Conservation (phyloP, 1,284 basidiomycete genomes). For the Athelia psychrophila region DNA sequence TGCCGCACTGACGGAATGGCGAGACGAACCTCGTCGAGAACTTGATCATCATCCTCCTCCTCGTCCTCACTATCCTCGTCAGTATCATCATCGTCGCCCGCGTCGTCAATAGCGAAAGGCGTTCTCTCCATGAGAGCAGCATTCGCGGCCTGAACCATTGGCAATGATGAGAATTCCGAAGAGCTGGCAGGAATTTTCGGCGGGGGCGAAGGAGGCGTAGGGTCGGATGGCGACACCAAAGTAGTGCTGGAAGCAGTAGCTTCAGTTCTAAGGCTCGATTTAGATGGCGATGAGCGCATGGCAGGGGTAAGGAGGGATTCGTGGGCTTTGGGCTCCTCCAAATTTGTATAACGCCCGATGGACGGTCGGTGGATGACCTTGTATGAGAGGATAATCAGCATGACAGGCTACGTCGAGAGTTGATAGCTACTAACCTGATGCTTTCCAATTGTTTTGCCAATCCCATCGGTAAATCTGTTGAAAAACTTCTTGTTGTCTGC, state of each 20-base stretch:
- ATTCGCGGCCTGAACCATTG: slow-evolving; percentile 75
- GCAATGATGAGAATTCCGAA: slow-evolving; percentile 49
- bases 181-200: slow-evolving; percentile 25
- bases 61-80: slow-evolving; percentile 65
- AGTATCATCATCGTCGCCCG: slow-evolving; percentile 77
- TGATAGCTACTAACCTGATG: slow-evolving; percentile 59
- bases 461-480: slow-evolving; percentile 86
- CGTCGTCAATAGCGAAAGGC: slow-evolving; percentile 92
- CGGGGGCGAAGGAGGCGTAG: slow-evolving; percentile 35
- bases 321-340: slow-evolving; percentile 85
- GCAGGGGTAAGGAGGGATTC: slow-evolving; percentile 79
- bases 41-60: slow-evolving; percentile 60
- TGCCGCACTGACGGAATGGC: neutral
- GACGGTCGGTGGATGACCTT: slow-evolving; percentile 77
- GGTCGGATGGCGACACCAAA: slow-evolving; percentile 18
- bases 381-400: neutral
- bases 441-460: slow-evolving; percentile 90
- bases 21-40: slow-evolving; percentile 79
- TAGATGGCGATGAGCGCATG: slow-evolving; percentile 58
- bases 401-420: slow-evolving; percentile 3
- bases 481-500: slow-evolving; percentile 87
- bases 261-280: slow-evolving; percentile 39
- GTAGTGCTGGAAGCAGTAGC: slow-evolving; percentile 18
- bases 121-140: slow-evolving; percentile 87
- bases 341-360: slow-evolving; percentile 79